These are phyloP conservation scores for Canna indica DNA, from an alignment of 176 grass and related monocot species.

Conservation along the genomic window DNA sequence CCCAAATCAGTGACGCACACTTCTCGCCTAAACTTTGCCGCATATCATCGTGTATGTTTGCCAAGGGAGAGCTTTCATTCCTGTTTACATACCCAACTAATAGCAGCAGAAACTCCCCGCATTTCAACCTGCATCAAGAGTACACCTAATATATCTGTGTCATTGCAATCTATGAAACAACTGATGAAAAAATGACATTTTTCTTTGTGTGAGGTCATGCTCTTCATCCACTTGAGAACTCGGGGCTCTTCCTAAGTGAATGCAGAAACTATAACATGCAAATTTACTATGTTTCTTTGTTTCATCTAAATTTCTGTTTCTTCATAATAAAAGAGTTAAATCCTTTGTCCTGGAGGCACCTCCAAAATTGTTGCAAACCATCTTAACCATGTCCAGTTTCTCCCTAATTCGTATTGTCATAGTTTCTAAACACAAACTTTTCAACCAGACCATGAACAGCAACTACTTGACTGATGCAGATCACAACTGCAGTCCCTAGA, in stretches of 20 bases:
- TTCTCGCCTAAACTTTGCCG: constrained; percentile 56
- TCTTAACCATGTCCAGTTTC: not conserved
- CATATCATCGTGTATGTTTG: constrained; percentile 67
- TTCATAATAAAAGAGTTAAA: no score
- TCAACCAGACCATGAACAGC: not conserved
- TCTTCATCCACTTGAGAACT: not conserved
- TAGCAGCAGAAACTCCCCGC: constrained; percentile 75
- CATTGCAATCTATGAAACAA: not conserved
- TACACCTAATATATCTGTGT: no score
- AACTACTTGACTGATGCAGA: not conserved
- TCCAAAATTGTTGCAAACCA: not conserved
- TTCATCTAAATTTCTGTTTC: no score
- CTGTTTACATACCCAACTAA: constrained; percentile 71
- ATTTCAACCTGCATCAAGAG: constrained; percentile 68
- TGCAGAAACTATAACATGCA: no score
- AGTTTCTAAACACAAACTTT: no score
- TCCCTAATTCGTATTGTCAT: not conserved
- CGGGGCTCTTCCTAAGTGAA: no score
- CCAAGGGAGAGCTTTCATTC: constrained; percentile 69
- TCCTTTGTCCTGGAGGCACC: not conserved
- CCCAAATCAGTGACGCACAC: constrained; percentile 79
- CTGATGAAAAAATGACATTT: not conserved
- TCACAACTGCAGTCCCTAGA: not conserved
- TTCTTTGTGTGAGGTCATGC: not conserved
- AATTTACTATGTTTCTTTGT: no score